Evolutionary conservation across 192 early-diverging fungal species (phyloP).

Genomic region (Backusella mclennaniae): DNA sequence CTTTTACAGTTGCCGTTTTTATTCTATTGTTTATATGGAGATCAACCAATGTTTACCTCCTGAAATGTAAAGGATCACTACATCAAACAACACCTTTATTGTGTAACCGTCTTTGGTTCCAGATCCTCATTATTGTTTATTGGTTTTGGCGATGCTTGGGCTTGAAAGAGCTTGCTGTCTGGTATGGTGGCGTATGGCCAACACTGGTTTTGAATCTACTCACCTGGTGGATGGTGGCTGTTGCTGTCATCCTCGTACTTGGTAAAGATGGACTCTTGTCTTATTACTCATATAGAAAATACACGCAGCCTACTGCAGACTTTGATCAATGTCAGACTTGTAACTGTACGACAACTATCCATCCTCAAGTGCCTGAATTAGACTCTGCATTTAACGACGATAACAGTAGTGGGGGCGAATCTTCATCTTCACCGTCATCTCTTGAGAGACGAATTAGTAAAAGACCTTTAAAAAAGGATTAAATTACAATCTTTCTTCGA

Average conservation of each 20-base stretch:
- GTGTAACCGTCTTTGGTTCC: constrained; percentile 25
- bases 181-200: constrained; percentile 29
- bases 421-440: not conserved
- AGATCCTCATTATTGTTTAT: constrained; percentile 9
- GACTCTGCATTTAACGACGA: constrained; percentile 1
- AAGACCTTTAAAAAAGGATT: not conserved
- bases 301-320: not conserved
- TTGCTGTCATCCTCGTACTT: not conserved
- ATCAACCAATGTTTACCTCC: constrained; percentile 7
- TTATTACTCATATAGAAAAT: not conserved
- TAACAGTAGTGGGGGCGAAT: constrained; percentile 2
- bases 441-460: not conserved
- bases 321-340: not conserved
- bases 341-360: not conserved
- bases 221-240: not conserved
- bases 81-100: not conserved
- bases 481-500: not conserved
- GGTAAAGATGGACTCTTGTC: not conserved
- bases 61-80: constrained; percentile 12
- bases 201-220: not conserved
- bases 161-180: constrained; percentile 8
- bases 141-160: constrained; percentile 17
- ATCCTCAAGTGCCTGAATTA: not conserved
- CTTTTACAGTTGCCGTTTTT: constrained; percentile 13
- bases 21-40: constrained; percentile 26